Conservation (phyloP, 306 rosid species). For the Cicer yamashitae region DNA sequence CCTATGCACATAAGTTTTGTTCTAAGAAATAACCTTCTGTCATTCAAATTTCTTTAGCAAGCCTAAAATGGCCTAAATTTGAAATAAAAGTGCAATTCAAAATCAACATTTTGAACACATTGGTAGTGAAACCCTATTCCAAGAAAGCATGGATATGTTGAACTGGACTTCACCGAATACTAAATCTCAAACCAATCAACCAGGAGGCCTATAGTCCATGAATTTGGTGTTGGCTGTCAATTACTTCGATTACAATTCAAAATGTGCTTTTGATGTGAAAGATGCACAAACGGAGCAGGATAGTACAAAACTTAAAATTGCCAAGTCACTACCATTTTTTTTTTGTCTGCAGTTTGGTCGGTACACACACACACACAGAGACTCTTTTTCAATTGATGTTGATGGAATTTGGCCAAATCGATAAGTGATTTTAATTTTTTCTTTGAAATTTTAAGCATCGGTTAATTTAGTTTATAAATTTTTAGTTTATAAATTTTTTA, state of each 20-base stretch:
- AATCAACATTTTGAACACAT: not conserved
- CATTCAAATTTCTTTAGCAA: too few relatives aligned
- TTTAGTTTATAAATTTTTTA: too few relatives aligned
- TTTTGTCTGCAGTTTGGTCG: not conserved
- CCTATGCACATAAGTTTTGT: too few relatives aligned
- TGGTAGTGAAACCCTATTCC: not conserved
- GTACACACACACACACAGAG: not conserved
- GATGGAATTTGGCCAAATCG: slow-evolving; percentile 1
- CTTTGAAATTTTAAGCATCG: not conserved
- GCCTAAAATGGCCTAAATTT: too few relatives aligned
- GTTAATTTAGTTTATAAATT: not conserved
- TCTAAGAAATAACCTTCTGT: too few relatives aligned
- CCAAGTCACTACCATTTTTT: not conserved
- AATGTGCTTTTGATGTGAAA: not conserved
- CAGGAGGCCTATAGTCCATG: not conserved
- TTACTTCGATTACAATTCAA: not conserved
- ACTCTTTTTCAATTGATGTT: not conserved
- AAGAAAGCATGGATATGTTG: not conserved
- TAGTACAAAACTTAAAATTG: not conserved
- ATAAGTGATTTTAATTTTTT: not conserved
- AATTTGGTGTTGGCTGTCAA: not conserved
- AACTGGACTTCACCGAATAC: not conserved
- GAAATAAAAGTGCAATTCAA: not conserved
- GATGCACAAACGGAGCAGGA: not conserved
- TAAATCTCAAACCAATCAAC: not conserved